Evolutionary conservation across 2,329 filamentous ascomycete species (phyloP).

Genomic region (Ascochyta clinopodiicola): DNA sequence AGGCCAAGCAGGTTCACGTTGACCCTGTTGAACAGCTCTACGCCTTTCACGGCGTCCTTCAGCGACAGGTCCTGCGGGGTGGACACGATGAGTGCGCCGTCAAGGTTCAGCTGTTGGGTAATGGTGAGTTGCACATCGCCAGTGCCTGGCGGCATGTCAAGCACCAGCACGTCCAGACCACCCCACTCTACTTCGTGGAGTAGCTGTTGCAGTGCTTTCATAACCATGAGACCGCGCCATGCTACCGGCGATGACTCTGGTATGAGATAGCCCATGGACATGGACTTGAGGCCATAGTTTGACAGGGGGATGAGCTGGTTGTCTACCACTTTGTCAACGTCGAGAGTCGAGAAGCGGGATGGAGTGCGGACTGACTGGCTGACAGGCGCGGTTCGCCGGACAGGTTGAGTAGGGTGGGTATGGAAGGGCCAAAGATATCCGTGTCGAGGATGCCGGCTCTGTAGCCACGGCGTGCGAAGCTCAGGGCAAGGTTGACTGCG

Average conservation of each 20-base stretch:
- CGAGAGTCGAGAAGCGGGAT: neutral
- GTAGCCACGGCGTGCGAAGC: conserved; percentile 82
- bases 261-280: conserved; percentile 98
- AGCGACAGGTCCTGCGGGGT: conserved; percentile 93
- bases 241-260: conserved; percentile 82
- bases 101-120: conserved; percentile 88
- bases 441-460: conserved; percentile 89
- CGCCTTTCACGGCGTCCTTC: conserved; percentile 88
- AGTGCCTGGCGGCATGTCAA: conserved; percentile 92
- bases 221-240: conserved; percentile 96
- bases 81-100: conserved; percentile 85
- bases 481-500: conserved; percentile 78
- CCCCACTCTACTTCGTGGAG: conserved; percentile 96
- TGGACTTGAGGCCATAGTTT: conserved; percentile 95
- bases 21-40: conserved; percentile 91
- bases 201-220: conserved; percentile 94
- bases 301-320: conserved; percentile 86
- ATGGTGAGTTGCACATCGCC: conserved; percentile 98
- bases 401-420: conserved; percentile 87
- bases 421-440: conserved; percentile 95
- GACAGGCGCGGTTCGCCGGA: conserved; percentile 80
- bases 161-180: conserved; percentile 82
- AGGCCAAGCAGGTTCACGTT: conserved; percentile 81
- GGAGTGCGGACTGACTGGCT: conserved; percentile 60
- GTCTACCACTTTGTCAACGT: conserved; percentile 53